Conservation (phyloP, 768 basidiomycete genomes). For the Psilocybe cyanescens region DNA sequence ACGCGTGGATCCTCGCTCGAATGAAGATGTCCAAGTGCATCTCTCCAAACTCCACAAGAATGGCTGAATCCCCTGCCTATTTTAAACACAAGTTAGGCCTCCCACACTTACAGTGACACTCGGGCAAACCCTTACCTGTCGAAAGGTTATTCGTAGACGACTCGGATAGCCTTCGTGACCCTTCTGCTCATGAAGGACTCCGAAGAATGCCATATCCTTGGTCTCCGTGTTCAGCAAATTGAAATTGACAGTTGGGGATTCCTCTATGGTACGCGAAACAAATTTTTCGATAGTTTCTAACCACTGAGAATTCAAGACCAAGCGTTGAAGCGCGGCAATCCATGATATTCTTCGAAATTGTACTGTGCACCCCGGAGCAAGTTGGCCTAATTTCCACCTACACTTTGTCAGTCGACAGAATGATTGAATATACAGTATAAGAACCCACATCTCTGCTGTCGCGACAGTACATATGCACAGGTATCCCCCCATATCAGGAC, state of each 20-base stretch:
- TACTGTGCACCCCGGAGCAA: conserved; percentile 58
- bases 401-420: background rate
- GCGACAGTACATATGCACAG: conserved; percentile 58
- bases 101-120: background rate
- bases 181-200: conserved; percentile 34
- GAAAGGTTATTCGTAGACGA: conserved; percentile 43
- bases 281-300: conserved; percentile 27
- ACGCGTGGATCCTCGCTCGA: conserved; percentile 62
- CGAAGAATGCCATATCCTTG: conserved; percentile 28
- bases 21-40: conserved; percentile 55
- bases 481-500: conserved; percentile 68
- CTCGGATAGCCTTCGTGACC: background rate
- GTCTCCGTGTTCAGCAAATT: background rate
- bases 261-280: background rate
- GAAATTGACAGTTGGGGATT: background rate
- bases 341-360: conserved; percentile 55
- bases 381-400: conserved; percentile 75
- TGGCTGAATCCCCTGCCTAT: conserved; percentile 65
- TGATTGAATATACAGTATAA: background rate
- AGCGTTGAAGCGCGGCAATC: conserved; percentile 36
- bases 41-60: conserved; percentile 65
- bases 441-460: conserved; percentile 50
- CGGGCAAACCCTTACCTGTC: conserved; percentile 45
- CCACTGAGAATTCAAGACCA: conserved; percentile 31
- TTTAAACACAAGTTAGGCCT: background rate